Evolutionary conservation across 1,284 basidiomycete species (phyloP).

Genomic region (Wolfiporia cocos): DNA sequence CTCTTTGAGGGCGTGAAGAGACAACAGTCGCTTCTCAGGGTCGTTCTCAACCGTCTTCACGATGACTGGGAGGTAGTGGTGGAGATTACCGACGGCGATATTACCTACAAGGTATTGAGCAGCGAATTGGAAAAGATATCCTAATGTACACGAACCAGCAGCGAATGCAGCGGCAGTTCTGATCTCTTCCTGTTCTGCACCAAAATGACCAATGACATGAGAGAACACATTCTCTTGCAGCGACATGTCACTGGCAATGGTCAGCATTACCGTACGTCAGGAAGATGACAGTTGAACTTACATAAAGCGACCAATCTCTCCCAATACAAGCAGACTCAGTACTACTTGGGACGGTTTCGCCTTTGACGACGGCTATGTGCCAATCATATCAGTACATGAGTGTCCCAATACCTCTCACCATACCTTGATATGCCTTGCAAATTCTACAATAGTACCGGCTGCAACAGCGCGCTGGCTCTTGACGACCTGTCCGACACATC

Average conservation of each 20-base stretch:
- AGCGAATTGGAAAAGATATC: slow-evolving; percentile 1
- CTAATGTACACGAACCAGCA: slow-evolving; percentile 69
- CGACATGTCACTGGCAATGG: slow-evolving; percentile 67
- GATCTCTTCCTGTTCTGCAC: slow-evolving; percentile 75
- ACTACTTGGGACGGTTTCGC: slow-evolving; percentile 62
- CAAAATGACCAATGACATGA: slow-evolving; percentile 69
- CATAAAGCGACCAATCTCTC: slow-evolving; percentile 87
- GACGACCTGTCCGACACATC: slow-evolving; percentile 79
- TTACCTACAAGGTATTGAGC: slow-evolving; percentile 53
- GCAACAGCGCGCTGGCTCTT: slow-evolving; percentile 62
- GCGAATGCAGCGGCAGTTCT: slow-evolving; percentile 89
- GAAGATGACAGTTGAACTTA: too few relatives aligned
- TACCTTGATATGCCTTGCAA: slow-evolving; percentile 74
- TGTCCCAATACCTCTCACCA: neutral
- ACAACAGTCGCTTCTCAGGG: slow-evolving; percentile 74
- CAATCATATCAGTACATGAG: neutral
- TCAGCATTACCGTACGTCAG: neutral
- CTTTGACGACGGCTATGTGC: slow-evolving; percentile 51
- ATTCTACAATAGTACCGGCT: slow-evolving; percentile 77
- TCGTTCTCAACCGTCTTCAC: slow-evolving; percentile 77
- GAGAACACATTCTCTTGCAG: slow-evolving; percentile 71
- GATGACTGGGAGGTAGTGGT: slow-evolving; percentile 81
- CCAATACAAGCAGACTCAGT: slow-evolving; percentile 82
- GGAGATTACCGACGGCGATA: slow-evolving; percentile 88
- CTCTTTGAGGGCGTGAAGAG: slow-evolving; percentile 93